A percentile compares a stretch with the other conserved stretches of the same genome.
These are phyloP conservation scores for Komagataella ulmi DNA, from an alignment of 805 yeast species.

Conservation along the genomic window DNA sequence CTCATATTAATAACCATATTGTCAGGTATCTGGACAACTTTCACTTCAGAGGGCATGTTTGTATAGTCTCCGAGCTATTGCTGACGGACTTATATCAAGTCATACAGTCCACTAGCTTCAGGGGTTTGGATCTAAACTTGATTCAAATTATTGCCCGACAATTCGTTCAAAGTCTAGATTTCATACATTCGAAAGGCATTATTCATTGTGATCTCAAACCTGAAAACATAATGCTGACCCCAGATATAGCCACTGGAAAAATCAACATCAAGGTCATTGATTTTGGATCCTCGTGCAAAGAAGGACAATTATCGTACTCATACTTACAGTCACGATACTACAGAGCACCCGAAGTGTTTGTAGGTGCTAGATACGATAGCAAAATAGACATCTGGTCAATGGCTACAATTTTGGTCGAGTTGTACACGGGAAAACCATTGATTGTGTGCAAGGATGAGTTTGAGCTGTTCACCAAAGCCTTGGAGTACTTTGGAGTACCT, in stretches of 20 bases:
- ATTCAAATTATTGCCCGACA: conserved; percentile 36
- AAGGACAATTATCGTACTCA: conserved; percentile 28
- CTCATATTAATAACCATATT: conserved; percentile 16
- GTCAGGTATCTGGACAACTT: conserved; percentile 55
- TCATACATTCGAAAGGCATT: conserved; percentile 39
- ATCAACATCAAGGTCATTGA: conserved; percentile 54
- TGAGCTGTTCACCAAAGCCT: conserved; percentile 28
- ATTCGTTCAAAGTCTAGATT: conserved; percentile 44
- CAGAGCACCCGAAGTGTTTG: conserved; percentile 65
- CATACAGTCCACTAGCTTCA: conserved; percentile 32
- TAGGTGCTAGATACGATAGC: conserved; percentile 49
- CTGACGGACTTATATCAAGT: conserved; percentile 55
- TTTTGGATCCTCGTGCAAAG: conserved; percentile 56
- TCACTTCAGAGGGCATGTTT: conserved; percentile 70
- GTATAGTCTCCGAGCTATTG: conserved; percentile 64
- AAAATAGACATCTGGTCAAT: conserved; percentile 79
- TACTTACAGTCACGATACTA: conserved; percentile 57
- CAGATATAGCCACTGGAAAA: conserved; percentile 20
- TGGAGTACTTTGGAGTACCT: conserved; percentile 36
- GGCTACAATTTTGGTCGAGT: conserved; percentile 86
- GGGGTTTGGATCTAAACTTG: conserved; percentile 30
- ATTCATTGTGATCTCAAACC: conserved; percentile 85
- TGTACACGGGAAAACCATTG: conserved; percentile 42
- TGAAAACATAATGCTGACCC: conserved; percentile 54
- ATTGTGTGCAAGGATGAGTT: conserved; percentile 36